Conservation (phyloP, 345 rosid genomes). For the Adansonia digitata region DNA sequence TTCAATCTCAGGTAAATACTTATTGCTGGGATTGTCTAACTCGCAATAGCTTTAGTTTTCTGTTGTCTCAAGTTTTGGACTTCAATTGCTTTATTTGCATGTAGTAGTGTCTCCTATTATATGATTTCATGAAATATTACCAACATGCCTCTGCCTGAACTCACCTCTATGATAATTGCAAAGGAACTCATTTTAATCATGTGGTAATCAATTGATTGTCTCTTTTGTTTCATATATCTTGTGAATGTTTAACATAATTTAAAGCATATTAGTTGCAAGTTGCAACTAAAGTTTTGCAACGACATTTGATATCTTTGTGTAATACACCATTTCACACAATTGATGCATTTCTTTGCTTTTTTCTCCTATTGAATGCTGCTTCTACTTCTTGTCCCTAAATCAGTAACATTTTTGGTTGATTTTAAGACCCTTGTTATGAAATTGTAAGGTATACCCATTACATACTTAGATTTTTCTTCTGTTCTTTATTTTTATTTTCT, state of each 20-base stretch:
- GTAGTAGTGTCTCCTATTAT: neutral
- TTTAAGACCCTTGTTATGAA: neutral
- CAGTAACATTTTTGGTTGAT: neutral
- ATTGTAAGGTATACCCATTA: neutral
- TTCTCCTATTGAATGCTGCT: neutral
- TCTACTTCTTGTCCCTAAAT: neutral
- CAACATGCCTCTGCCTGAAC: neutral
- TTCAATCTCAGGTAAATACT: constrained; percentile 66
- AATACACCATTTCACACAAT: neutral
- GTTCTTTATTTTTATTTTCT: too few species aligned
- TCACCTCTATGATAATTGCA: neutral
- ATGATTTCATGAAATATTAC: neutral
- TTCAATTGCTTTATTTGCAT: neutral
- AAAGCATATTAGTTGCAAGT: neutral
- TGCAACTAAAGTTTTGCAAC: neutral
- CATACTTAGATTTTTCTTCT: neutral
- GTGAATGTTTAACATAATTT: neutral
- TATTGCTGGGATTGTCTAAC: constrained; percentile 10
- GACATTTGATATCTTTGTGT: neutral
- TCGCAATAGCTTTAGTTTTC: neutral
- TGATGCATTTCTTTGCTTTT: neutral
- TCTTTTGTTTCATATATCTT: neutral
- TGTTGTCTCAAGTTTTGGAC: neutral
- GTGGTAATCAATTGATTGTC: neutral
- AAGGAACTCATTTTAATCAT: neutral